Percentiles rank a stretch among this genome's conserved stretches.
Evolutionary conservation across 2,329 filamentous ascomycete species (phyloP).

Genomic region (Botrytis paeoniae): DNA sequence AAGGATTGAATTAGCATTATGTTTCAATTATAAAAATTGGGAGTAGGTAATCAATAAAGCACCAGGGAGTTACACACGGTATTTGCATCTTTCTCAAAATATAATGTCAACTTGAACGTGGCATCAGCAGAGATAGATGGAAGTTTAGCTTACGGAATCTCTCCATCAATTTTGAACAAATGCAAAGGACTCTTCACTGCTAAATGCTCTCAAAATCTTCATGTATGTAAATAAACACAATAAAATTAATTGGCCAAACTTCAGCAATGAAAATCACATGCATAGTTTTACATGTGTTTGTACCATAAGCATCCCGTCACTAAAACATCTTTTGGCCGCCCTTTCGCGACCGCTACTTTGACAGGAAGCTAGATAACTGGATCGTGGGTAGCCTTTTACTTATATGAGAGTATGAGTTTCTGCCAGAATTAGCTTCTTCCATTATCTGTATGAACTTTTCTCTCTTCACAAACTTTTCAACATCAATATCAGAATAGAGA

Average conservation of each 20-base stretch:
- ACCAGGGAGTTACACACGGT: neutral
- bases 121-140: neutral
- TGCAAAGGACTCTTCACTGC: neutral
- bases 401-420: neutral
- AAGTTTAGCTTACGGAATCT: neutral
- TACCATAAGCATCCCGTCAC: neutral
- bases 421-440: neutral
- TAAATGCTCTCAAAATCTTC: no score
- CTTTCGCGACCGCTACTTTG: neutral
- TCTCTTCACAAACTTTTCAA: neutral
- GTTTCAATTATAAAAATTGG: no score
- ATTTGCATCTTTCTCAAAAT: no score
- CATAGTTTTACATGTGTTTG: neutral
- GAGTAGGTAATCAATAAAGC: neutral
- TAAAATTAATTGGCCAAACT: neutral
- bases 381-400: no score
- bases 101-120: no score
- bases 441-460: neutral
- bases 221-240: neutral
- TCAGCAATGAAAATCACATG: no score
- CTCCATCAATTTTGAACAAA: neutral
- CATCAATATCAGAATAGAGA: neutral
- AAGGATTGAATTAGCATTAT: neutral
- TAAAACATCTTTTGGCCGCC: neutral
- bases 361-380: neutral